phyloP scores from a whole-genome alignment of 768 basidiomycete species.

The Exidia glandulosa region DNA sequence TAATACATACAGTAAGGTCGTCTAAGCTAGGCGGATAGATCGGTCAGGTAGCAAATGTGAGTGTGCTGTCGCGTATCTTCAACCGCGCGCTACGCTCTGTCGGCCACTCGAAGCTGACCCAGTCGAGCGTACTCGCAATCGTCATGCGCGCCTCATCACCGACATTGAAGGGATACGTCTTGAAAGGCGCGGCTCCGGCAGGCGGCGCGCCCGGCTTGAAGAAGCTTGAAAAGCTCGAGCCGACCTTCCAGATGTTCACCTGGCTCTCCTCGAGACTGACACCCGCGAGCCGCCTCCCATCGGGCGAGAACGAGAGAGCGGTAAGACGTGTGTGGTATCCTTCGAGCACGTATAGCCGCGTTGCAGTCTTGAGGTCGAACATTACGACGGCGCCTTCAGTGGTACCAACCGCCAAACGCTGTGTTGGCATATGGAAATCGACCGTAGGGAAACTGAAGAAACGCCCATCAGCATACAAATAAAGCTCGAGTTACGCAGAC shows the following conservation, averaged over 20 bases:
- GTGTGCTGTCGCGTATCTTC: constrained; percentile 65
- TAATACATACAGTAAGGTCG: not conserved
- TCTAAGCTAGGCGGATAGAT: not conserved
- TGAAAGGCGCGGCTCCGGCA: constrained; percentile 75
- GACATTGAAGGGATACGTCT: constrained; percentile 74
- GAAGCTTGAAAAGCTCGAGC: constrained; percentile 77
- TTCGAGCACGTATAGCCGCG: constrained; percentile 88
- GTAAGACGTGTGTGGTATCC: constrained; percentile 74
- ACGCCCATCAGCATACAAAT: not conserved
- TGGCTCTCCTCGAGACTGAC: constrained; percentile 75
- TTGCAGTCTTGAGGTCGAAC: constrained; percentile 96
- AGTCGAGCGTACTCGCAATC: constrained; percentile 53
- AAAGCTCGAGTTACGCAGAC: constrained; percentile 10
- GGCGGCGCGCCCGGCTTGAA: constrained; percentile 89
- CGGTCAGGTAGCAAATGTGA: constrained; percentile 80
- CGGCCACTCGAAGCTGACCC: constrained; percentile 76
- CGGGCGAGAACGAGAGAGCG: constrained; percentile 86
- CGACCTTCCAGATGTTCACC: constrained; percentile 94
- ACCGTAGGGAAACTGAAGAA: constrained; percentile 69
- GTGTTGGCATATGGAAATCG: constrained; percentile 83
- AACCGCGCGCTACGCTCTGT: constrained; percentile 74
- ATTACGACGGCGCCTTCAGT: constrained; percentile 89
- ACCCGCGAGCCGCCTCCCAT: constrained; percentile 82
- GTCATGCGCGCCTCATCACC: constrained; percentile 62
- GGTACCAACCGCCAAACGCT: constrained; percentile 87